These are phyloP conservation scores for Pichia sporocuriosa DNA, from an alignment of 805 yeast species.

Conservation along the genomic window DNA sequence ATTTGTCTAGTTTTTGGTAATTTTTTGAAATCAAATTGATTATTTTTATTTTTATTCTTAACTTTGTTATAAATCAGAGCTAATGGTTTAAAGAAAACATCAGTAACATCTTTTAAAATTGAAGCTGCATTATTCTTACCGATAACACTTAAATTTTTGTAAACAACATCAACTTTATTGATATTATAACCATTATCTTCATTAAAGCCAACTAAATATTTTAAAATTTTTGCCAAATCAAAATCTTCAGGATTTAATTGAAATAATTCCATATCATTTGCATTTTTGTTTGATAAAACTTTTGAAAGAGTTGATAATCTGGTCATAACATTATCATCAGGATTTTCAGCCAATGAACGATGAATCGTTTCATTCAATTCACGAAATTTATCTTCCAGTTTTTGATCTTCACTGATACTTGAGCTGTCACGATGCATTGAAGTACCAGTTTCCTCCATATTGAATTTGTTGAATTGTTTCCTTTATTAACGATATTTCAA, in stretches of 20 bases:
- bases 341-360: conserved; percentile 1
- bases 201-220: conserved; percentile 32
- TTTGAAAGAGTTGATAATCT: conserved; percentile 10
- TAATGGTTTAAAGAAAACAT: conserved; percentile 33
- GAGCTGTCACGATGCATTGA: conserved; percentile 22
- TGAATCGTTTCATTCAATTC: conserved; percentile 2
- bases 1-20: conserved; percentile 18
- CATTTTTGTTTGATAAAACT: conserved; percentile 10
- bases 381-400: no score
- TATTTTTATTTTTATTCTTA: conserved; percentile 19
- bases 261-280: conserved; percentile 13
- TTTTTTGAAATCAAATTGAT: conserved; percentile 19
- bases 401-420: neutral
- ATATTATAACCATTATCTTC: conserved; percentile 39
- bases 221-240: conserved; percentile 33
- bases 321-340: conserved; percentile 7
- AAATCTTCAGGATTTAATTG: conserved; percentile 27
- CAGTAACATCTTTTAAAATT: conserved; percentile 37
- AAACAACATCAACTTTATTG: conserved; percentile 36
- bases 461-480: no score
- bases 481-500: no score
- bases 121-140: conserved; percentile 46
- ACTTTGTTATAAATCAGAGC: conserved; percentile 9
- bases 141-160: conserved; percentile 34
- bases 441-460: conserved; percentile 58